A percentile compares a stretch with the other conserved stretches of the same genome.
Conservation (phyloP, 2,329 filamentous ascomycete genomes). For the Sclerotinia borealis region DNA sequence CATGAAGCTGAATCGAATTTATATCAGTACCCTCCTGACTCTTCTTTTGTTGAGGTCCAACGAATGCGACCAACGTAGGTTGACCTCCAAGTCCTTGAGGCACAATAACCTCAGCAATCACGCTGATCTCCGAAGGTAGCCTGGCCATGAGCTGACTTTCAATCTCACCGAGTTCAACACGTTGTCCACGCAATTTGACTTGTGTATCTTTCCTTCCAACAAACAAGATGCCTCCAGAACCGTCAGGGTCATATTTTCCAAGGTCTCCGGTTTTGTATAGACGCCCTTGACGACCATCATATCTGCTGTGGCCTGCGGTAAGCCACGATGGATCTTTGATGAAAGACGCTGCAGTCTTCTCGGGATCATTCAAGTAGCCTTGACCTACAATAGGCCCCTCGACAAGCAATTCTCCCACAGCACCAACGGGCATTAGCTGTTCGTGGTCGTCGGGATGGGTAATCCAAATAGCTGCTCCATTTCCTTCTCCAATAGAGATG, state of each 20-base stretch:
- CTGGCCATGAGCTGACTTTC: slow-evolving; percentile 37
- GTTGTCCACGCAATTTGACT: slow-evolving; percentile 60
- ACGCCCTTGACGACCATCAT: slow-evolving; percentile 36
- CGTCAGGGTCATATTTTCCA: slow-evolving; percentile 46
- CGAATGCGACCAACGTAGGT: slow-evolving; percentile 21
- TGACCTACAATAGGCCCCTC: slow-evolving; percentile 53
- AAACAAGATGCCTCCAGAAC: slow-evolving; percentile 42
- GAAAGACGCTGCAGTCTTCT: slow-evolving; percentile 53
- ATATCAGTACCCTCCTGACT: not conserved
- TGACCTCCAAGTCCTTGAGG: slow-evolving; percentile 28
- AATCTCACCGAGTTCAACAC: slow-evolving; percentile 53
- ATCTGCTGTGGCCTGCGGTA: not conserved
- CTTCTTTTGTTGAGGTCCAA: not conserved
- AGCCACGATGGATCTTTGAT: slow-evolving; percentile 49
- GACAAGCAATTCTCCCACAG: slow-evolving; percentile 28
- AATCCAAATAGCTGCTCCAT: slow-evolving; percentile 35
- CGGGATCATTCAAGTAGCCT: slow-evolving; percentile 53
- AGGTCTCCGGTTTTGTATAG: slow-evolving; percentile 58
- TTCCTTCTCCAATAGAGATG: slow-evolving; percentile 17
- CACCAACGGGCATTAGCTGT: slow-evolving; percentile 23
- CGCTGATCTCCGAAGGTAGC: slow-evolving; percentile 33
- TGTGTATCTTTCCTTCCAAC: slow-evolving; percentile 62
- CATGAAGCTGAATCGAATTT: not conserved
- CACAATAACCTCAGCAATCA: slow-evolving; percentile 33
- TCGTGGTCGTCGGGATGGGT: slow-evolving; percentile 20